Evolutionary conservation across 768 basidiomycete species (phyloP).

Genomic region (Leccinum obscurum): DNA sequence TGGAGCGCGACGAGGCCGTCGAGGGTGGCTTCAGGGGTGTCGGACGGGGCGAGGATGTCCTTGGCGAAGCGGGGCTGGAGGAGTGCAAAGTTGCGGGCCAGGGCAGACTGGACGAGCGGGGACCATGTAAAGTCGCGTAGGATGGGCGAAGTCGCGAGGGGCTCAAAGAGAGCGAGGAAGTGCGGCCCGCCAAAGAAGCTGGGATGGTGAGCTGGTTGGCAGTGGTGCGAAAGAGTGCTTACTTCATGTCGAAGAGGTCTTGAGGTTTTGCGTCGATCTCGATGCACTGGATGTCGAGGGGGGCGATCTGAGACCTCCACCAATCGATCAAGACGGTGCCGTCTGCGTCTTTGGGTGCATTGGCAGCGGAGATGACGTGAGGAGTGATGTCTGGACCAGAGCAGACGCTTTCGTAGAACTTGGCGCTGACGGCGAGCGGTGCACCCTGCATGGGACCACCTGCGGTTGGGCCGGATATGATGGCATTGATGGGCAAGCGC

Average conservation of each 20-base stretch:
- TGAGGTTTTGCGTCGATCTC: slow-evolving; percentile 42
- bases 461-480: slow-evolving; percentile 55
- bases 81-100: slow-evolving; percentile 49
- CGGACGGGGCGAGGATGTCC: slow-evolving; percentile 19
- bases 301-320: slow-evolving; percentile 46
- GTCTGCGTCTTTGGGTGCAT: slow-evolving; percentile 39
- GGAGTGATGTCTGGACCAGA: slow-evolving; percentile 31
- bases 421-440: slow-evolving; percentile 45
- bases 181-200: slow-evolving; percentile 49
- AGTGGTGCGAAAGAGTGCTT: slow-evolving; percentile 15
- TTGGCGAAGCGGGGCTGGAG: slow-evolving; percentile 37
- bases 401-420: slow-evolving; percentile 52
- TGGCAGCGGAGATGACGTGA: slow-evolving; percentile 36
- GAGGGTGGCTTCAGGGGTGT: slow-evolving; percentile 19
- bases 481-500: slow-evolving; percentile 57
- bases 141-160: slow-evolving; percentile 48
- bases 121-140: slow-evolving; percentile 54
- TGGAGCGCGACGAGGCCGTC: slow-evolving; percentile 58
- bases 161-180: slow-evolving; percentile 43
- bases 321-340: slow-evolving; percentile 47
- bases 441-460: slow-evolving; percentile 42
- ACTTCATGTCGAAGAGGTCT: slow-evolving; percentile 51
- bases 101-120: slow-evolving; percentile 47
- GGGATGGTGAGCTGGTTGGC: not conserved
- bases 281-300: slow-evolving; percentile 42